Percentiles rank a stretch among this genome's conserved stretches.
phyloP scores from a whole-genome alignment of 1,139 yeast species.

The Sugiyamaella castrensis region DNA sequence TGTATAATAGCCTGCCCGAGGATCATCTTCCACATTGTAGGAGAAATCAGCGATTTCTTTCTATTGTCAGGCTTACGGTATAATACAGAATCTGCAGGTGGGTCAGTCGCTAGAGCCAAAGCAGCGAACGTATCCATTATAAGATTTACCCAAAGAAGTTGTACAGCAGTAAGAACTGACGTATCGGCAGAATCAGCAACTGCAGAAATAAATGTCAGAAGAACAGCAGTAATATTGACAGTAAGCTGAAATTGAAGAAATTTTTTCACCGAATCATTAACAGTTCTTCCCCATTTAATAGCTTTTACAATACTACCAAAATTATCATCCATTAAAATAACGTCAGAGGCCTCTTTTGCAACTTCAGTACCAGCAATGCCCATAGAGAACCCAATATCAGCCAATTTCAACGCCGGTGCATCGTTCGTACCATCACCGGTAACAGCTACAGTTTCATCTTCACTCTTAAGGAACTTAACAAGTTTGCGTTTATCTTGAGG shows the following conservation, averaged over 20 bases:
- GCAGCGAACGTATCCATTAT: constrained; percentile 99
- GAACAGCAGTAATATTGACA: constrained; percentile 92
- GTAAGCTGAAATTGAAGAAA: constrained; percentile 95
- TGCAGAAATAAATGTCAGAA: constrained; percentile 89
- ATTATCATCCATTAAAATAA: constrained; percentile 78
- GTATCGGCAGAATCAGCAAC: constrained; percentile 74
- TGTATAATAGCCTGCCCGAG: constrained; percentile 81
- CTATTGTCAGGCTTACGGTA: constrained; percentile 85
- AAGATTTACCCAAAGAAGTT: constrained; percentile 92
- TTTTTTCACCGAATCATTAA: constrained; percentile 88
- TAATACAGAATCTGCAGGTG: constrained; percentile 79
- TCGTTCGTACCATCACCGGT: constrained; percentile 97
- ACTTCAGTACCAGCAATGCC: constrained; percentile 81
- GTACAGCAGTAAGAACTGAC: constrained; percentile 95
- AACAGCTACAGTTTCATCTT: constrained; percentile 95
- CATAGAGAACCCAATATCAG: constrained; percentile 87
- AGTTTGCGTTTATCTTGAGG: constrained; percentile 91
- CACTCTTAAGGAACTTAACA: constrained; percentile 73
- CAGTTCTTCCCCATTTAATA: constrained; percentile 99
- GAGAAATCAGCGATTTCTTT: constrained; percentile 72
- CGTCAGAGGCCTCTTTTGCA: constrained; percentile 78
- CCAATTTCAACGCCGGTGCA: constrained; percentile 75
- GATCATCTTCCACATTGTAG: constrained; percentile 98
- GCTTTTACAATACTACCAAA: constrained; percentile 94
- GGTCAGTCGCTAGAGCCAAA: constrained; percentile 94